phyloP scores from a whole-genome alignment of 2,329 filamentous ascomycete species.

The Neurospora sp. region DNA sequence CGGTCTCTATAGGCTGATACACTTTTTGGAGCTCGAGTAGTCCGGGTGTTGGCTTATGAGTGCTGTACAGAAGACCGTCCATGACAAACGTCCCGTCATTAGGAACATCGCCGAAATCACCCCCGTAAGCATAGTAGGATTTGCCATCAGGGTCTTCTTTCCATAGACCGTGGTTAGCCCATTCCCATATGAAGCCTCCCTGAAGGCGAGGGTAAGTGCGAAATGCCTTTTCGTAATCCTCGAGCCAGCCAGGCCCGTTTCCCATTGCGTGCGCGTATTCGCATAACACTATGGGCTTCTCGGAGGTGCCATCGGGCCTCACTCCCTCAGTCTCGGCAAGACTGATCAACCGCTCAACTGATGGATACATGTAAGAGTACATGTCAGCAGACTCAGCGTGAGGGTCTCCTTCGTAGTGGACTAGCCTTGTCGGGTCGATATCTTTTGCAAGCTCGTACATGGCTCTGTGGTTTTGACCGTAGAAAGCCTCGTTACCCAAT shows the following conservation, averaged over 20 bases:
- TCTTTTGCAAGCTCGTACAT: slow-evolving; percentile 56
- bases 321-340: slow-evolving; percentile 35
- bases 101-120: slow-evolving; percentile 51
- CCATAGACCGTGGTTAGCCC: slow-evolving; percentile 52
- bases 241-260: slow-evolving; percentile 60
- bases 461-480: slow-evolving; percentile 55
- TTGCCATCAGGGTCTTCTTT: slow-evolving; percentile 32
- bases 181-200: slow-evolving; percentile 60
- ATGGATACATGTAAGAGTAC: slow-evolving; percentile 59
- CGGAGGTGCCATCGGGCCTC: slow-evolving; percentile 30
- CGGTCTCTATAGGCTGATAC: slow-evolving; percentile 40
- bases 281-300: slow-evolving; percentile 51
- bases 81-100: slow-evolving; percentile 54
- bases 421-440: slow-evolving; percentile 46
- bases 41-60: slow-evolving; percentile 47
- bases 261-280: slow-evolving; percentile 61
- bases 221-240: slow-evolving; percentile 59
- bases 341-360: slow-evolving; percentile 38
- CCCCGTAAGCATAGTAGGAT: slow-evolving; percentile 48
- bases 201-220: slow-evolving; percentile 50
- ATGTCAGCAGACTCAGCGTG: slow-evolving; percentile 53
- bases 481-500: slow-evolving; percentile 65
- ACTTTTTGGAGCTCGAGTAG: slow-evolving; percentile 48
- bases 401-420: slow-evolving; percentile 59
- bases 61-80: slow-evolving; percentile 46